Evolutionary conservation across 1,284 basidiomycete species (phyloP).

Genomic region (Pascua sp.): DNA sequence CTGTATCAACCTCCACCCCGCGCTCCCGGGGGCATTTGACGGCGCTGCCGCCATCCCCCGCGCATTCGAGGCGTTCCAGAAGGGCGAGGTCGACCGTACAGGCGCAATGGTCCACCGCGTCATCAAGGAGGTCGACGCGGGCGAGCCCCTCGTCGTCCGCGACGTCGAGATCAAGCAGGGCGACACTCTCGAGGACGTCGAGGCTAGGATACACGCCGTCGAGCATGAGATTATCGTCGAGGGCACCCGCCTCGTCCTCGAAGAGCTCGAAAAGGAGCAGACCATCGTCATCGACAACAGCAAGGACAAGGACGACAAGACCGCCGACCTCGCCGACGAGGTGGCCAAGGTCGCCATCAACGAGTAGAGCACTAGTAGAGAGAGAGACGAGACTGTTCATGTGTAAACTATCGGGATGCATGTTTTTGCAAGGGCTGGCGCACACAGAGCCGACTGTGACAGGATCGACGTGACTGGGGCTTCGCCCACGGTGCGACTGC

Average conservation of each 20-base stretch:
- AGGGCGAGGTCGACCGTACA: conserved; percentile 69
- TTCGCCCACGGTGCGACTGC: too few species aligned
- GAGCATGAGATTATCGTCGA: conserved; percentile 93
- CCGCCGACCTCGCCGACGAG: not conserved
- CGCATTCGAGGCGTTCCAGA: conserved; percentile 82
- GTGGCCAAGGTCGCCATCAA: not conserved
- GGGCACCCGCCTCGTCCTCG: conserved; percentile 66
- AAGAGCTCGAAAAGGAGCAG: conserved; percentile 42
- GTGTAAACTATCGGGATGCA: too few species aligned
- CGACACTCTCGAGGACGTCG: conserved; percentile 71
- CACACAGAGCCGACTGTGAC: too few species aligned
- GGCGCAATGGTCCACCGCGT: conserved; percentile 96
- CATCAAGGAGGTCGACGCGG: conserved; percentile 87
- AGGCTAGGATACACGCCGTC: conserved; percentile 70
- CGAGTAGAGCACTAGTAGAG: not conserved
- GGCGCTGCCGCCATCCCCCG: conserved; percentile 86
- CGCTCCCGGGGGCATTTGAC: conserved; percentile 89
- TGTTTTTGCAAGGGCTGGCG: too few species aligned
- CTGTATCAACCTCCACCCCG: conserved; percentile 96
- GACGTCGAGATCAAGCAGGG: conserved; percentile 71
- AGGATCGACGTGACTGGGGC: too few species aligned
- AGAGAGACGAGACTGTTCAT: too few species aligned
- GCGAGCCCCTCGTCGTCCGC: conserved; percentile 77
- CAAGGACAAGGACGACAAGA: not conserved
- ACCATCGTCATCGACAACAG: conserved; percentile 1